Base-by-base conservation (phyloP, 2,329 filamentous ascomycete species). In the Neodidymelliopsis sp. region DNA sequence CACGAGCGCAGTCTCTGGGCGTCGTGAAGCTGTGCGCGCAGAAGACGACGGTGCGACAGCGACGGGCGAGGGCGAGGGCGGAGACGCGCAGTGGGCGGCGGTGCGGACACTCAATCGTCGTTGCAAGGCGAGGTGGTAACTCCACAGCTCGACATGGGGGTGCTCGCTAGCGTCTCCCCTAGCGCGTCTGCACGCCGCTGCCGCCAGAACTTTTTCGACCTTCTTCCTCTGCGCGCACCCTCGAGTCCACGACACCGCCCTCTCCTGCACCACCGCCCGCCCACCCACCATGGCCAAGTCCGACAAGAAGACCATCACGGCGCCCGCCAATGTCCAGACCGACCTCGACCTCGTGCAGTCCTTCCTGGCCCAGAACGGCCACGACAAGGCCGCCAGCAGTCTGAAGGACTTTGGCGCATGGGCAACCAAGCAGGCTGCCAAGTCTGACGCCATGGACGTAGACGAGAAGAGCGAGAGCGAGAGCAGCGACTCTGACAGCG, bases 341-440 rank as follows among this genome's bases (percentile, higher is more conserved):
- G 49, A 60, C 22, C 51, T 74, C 43, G 63, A 65, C 38, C 66
- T 73, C 22, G 63, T 75, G 7, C 55, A 64, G 52, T 37, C 52
- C 24, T 75, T 74, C 55, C 60, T 74, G 38, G 51, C 57, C 18
- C 61, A 70, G 18, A 54, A 71, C 38, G 71, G 72, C 28, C 71
- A 69, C 42, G 55, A 58, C 10, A 58, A 63, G 16, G 62, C 71
- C 13, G 71, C 67, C 11, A 40, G 43, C 34, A 63, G 62, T 20
- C 59, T 74, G 10, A 49, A 59, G 34, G 54, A 52, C 9, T 65
- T 60, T 18, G 60, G 65, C 25, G 46, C 69, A 23, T 74, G 71
- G 72, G 56, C 67, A 29, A 57, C 59, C 44, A 54, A 29, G 33
- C 54, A 37, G 12, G 30, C 40, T 1, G 11, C 27, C 20, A 55